Base-by-base conservation (phyloP, 768 basidiomycete species). In the Boletus bicolor region DNA sequence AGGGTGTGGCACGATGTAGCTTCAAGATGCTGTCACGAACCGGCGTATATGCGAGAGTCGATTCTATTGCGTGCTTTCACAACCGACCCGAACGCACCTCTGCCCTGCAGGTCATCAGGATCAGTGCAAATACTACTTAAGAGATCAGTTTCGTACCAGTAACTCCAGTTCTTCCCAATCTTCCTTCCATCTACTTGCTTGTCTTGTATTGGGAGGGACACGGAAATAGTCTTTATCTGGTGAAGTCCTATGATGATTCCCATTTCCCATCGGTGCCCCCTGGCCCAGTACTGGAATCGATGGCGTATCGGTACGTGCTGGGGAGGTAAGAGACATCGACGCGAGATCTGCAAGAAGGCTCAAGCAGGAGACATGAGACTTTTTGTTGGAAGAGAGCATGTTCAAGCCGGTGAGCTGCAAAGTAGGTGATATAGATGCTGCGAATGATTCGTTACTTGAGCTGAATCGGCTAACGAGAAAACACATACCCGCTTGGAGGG, bases 131-230 rank as follows among this genome's bases (percentile, higher is more conserved):
- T 14, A 34, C 42, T 3, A 7, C 21, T 51, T 26, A 24, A 21
- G 12, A 53, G 45, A 12, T 39, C 43, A 9, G 35, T 24, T 36
- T 47, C 64, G 48, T 64, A 86, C 92, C 64, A 96, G 66, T 34
- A 93, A 76, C 66, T 96, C 94, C 9, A 97, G 74, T 67, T 96
- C 93, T 65, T 95, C 92, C 85, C 91, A 98, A 62, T 98, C 94
- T 51, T 91, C 87, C 64, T 91, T 89, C 84, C 93, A 98, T 55
- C 94, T 75, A 63, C 92, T 94, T 3, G 79, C 69, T 15, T 85
- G 82, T 32, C 81, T 77, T 28, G 79, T 68, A 26, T 71, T 62
- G 38, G 61, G 61, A 58, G 64, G 49, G 53, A 64, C 64, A 45
- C 74, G 72, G 68, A 85, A 85, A 66, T 85, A 87, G 41, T 85